Percentiles rank a stretch among this genome's conserved stretches.
Evolutionary conservation across 805 yeast genomes (phyloP).

Genomic region (Hanseniaspora mollemarum): DNA sequence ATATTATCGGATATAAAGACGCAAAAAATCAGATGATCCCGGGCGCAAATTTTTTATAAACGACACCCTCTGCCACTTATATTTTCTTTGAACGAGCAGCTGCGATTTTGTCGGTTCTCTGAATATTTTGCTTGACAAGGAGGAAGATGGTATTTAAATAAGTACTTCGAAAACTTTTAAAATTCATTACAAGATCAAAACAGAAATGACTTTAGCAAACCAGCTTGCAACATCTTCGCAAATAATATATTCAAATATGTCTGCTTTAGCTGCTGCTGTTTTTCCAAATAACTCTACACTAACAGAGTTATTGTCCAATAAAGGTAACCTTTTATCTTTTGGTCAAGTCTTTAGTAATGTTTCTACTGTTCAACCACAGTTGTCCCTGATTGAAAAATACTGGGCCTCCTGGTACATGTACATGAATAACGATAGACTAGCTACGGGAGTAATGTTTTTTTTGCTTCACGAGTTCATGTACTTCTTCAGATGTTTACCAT

Average conservation of each 20-base stretch:
- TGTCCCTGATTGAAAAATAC: slow-evolving; percentile 48
- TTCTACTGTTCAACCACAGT: slow-evolving; percentile 33
- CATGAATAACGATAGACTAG: slow-evolving; percentile 76
- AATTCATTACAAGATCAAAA: too few relatives aligned
- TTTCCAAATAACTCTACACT: slow-evolving; percentile 27
- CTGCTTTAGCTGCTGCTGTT: slow-evolving; percentile 26
- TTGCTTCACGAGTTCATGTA: slow-evolving; percentile 76
- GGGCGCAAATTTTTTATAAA: too few relatives aligned
- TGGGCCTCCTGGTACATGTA: slow-evolving; percentile 89
- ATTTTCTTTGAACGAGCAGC: background rate
- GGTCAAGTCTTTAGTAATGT: slow-evolving; percentile 27
- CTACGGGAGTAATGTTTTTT: slow-evolving; percentile 82
- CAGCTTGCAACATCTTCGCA: too few relatives aligned
- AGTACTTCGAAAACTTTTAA: too few relatives aligned
- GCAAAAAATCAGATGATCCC: too few relatives aligned
- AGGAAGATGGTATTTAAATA: too few relatives aligned
- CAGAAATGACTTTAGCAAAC: background rate
- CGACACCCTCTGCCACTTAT: too few relatives aligned
- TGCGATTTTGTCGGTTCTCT: too few relatives aligned
- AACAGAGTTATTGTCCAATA: slow-evolving; percentile 20
- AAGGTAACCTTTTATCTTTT: slow-evolving; percentile 9
- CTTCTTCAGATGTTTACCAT: slow-evolving; percentile 85
- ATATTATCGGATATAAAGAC: background rate
- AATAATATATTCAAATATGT: background rate
- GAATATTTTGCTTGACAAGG: too few relatives aligned